These are phyloP conservation scores for Emydomyces testavorans DNA, from an alignment of 2,329 filamentous ascomycete species.

Conservation along the genomic window DNA sequence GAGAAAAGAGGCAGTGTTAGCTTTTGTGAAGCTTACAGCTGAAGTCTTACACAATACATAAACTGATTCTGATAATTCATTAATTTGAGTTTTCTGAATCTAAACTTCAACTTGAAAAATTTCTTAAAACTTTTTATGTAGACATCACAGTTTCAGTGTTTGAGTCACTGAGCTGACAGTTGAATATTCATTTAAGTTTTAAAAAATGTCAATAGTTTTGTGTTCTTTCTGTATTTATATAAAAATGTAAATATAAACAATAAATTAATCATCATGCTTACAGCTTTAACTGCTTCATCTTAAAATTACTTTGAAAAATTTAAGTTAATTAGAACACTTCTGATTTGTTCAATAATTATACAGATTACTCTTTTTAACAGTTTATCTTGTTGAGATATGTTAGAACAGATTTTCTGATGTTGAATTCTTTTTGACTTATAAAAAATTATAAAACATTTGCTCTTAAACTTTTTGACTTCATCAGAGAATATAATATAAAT, in stretches of 20 bases:
- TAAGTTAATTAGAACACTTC: background rate
- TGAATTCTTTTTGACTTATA: too few relatives aligned
- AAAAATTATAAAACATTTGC: too few relatives aligned
- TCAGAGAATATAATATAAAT: background rate
- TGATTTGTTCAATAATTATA: background rate
- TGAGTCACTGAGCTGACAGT: too few relatives aligned
- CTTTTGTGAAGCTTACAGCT: too few relatives aligned
- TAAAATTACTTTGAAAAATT: background rate
- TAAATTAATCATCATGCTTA: background rate
- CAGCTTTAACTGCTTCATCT: background rate
- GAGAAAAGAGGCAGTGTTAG: too few relatives aligned
- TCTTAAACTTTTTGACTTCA: too few relatives aligned
- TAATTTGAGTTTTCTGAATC: background rate
- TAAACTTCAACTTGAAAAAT: background rate
- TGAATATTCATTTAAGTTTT: background rate
- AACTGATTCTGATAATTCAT: background rate
- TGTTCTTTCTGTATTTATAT: background rate
- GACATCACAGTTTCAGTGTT: background rate
- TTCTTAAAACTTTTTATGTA: background rate
- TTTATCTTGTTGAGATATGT: background rate
- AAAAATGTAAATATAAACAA: background rate
- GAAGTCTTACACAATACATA: too few relatives aligned
- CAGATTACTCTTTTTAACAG: background rate
- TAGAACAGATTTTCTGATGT: background rate
- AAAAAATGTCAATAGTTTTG: background rate